Evolutionary conservation across 257 asterid species (phyloP), one percentile per base, ranked within the genome.

Genomic region (Cruciata laevipes): DNA sequence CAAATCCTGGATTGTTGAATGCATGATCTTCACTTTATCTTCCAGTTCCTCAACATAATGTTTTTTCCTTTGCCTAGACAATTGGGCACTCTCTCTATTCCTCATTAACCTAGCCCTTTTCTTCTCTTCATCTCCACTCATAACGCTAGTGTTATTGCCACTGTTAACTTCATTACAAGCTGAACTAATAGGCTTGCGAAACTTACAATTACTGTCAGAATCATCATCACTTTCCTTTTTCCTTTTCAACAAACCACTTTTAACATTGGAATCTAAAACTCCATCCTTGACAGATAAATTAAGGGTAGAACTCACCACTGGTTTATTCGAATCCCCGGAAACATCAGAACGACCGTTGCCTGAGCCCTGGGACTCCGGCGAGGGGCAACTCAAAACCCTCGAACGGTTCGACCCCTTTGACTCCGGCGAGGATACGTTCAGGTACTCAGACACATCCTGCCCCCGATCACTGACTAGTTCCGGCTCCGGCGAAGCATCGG

Each of bases 41-140:
- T 93, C 99, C 77, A 93, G 83, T 79, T 93, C 99, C 77, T 86
- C 99, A 6, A 93, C 95, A 69, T 90, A 88, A 77, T 88, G 99
- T 72, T 90, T 93, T 83, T 86, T 93, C 72, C 97, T 86, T 83
- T 88, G 99, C 64, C 99, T 84, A 3, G 99, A 93, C 56, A 93
- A 77, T 42, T 90, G 99, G 51, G 99, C 99, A 84, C 99, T 93
- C 79, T 93, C 98, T 53, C 99, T 83, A 73, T 93, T 93, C 89
- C 99, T 90, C 85, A 90, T 82, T 76, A 93, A 71, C 87, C 99
- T 86, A 3, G 90, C 91, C 74, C 76, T 86, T 79, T 78, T 85
- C 77, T 83, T 93, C 81, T 90, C 97, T 0, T 90, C 99, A 61
- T 86, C 97, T 55, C 80, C 96, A 42, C 69, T 75, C 79, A 82